These are phyloP conservation scores for Curvularia lunata DNA, from an alignment of 2,329 filamentous ascomycete species.

Conservation along the genomic window DNA sequence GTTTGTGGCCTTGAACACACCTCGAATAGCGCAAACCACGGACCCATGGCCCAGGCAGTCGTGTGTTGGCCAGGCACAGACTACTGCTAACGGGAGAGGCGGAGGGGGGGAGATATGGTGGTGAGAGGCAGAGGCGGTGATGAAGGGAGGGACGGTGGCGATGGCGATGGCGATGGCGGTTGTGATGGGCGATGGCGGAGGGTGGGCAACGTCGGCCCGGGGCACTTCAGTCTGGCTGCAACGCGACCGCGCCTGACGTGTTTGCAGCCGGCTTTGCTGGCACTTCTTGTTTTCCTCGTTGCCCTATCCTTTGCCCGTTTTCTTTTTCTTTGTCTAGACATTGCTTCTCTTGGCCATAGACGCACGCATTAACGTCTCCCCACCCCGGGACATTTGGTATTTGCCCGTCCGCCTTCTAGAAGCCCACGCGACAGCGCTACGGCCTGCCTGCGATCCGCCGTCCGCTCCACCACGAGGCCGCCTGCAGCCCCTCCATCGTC, in stretches of 20 bases:
- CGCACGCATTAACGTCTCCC: not conserved
- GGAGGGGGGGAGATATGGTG: constrained; percentile 7
- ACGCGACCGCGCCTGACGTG: constrained; percentile 16
- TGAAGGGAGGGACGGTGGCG: constrained; percentile 3
- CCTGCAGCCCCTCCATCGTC: constrained; percentile 21
- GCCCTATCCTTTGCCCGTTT: not conserved
- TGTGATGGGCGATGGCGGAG: constrained; percentile 1
- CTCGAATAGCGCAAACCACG: constrained; percentile 44
- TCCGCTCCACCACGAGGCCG: constrained; percentile 16
- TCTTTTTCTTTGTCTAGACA: not conserved
- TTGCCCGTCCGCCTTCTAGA: constrained; percentile 8
- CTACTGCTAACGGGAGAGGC: constrained; percentile 9
- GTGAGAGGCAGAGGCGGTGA: constrained; percentile 9
- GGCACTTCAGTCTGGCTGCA: not conserved
- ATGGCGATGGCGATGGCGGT: constrained; percentile 1
- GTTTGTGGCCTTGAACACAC: constrained; percentile 25
- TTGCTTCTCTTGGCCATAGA: not conserved
- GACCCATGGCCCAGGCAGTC: constrained; percentile 29
- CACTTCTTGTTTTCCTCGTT: constrained; percentile 1
- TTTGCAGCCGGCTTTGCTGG: not conserved
- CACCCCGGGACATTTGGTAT: not conserved
- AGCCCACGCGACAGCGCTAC: constrained; percentile 18
- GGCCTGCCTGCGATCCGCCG: constrained; percentile 26
- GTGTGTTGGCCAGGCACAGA: not conserved
- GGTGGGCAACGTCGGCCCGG: constrained; percentile 7